Evolutionary conservation across 169 alveolate species (phyloP).

Genomic region (Eimeria brunetti): DNA sequence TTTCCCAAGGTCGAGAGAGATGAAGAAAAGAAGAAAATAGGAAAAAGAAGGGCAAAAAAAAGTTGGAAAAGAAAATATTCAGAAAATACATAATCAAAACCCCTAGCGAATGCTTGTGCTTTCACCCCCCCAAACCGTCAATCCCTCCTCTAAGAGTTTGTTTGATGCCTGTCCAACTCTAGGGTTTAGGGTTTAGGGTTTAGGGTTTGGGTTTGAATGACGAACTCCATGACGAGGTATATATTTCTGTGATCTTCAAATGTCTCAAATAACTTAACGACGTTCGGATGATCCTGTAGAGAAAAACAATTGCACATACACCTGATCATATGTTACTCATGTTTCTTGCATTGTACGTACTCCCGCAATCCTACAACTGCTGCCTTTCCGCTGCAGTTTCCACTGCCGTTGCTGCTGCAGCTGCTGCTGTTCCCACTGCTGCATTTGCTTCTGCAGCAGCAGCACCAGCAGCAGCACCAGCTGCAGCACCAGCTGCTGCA

Average conservation of each 20-base stretch:
- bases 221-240: slow-evolving; percentile 94
- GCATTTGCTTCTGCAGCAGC: not conserved
- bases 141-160: no score
- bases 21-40: not conserved
- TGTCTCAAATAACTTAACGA: slow-evolving; percentile 93
- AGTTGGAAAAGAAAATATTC: not conserved
- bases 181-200: not conserved
- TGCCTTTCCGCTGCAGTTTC: not conserved
- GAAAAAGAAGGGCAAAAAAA: not conserved
- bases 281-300: slow-evolving; percentile 94
- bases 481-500: not conserved
- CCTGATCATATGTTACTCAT: not conserved
- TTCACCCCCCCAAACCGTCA: no score
- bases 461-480: not conserved
- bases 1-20: no score
- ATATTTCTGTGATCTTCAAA: slow-evolving; percentile 94
- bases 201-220: not conserved
- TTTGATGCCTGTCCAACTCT: no score
- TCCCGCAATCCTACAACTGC: not conserved
- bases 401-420: not conserved
- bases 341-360: not conserved
- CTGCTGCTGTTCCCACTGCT: not conserved
- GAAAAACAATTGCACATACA: not conserved
- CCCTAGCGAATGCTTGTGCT: not conserved
- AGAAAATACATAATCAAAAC: not conserved